Evolutionary conservation across 129 eudicot species (phyloP).

Genomic region (Centrapalus pauciflorus): DNA sequence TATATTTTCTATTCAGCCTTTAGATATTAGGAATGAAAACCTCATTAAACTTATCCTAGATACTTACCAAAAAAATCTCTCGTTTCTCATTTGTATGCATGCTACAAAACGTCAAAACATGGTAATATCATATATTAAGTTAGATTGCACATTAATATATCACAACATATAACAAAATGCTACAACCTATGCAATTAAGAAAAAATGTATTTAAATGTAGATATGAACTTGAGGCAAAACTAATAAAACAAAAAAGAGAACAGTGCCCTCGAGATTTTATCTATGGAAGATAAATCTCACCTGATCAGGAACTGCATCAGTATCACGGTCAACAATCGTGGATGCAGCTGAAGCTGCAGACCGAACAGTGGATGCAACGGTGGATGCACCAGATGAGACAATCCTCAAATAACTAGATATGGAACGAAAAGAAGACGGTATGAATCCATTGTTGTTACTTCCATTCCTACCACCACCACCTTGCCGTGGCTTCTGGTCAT

Average conservation of each 20-base stretch:
- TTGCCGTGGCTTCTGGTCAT: constrained; percentile 41
- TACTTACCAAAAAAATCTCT: too few species aligned
- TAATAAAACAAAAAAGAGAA: neutral
- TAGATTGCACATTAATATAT: neutral
- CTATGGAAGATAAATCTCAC: constrained; percentile 36
- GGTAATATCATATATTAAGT: neutral
- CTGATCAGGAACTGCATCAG: constrained; percentile 60
- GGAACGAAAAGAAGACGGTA: constrained; percentile 64
- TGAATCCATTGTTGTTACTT: constrained; percentile 49
- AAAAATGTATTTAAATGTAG: neutral
- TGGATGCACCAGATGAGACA: constrained; percentile 80
- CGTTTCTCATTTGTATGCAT: too few species aligned
- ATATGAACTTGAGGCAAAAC: neutral
- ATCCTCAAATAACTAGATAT: constrained; percentile 69
- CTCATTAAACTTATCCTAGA: too few species aligned
- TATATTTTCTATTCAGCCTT: too few species aligned
- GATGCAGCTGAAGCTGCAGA: constrained; percentile 91
- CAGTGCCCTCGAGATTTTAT: too few species aligned
- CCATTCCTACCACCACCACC: constrained; percentile 29
- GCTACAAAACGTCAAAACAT: neutral
- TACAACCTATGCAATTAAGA: neutral
- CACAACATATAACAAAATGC: neutral
- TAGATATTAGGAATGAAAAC: too few species aligned
- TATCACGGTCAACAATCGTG: constrained; percentile 66
- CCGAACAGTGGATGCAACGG: constrained; percentile 76